These are phyloP conservation scores for Limonium bicolor DNA, from an alignment of 148 eudicot genomes.

Conservation along the genomic window DNA sequence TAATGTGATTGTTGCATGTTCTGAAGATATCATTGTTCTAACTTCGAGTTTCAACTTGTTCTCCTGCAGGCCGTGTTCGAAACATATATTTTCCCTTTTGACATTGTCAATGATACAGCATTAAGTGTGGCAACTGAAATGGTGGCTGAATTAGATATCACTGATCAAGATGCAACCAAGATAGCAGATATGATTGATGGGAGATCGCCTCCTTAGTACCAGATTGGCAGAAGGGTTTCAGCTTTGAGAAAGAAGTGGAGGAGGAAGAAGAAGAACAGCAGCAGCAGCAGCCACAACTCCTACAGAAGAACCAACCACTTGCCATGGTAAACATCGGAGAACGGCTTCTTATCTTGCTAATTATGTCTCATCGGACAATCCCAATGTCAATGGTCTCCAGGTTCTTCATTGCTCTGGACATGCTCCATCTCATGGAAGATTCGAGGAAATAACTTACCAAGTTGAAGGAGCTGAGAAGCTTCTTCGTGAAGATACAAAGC, in stretches of 20 bases:
- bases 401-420: slow-evolving; percentile 30
- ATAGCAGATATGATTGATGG: slow-evolving; percentile 74
- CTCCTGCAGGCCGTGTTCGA: slow-evolving; percentile 42
- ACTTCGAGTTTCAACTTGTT: not conserved
- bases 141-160: slow-evolving; percentile 63
- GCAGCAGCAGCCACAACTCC: no score
- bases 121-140: slow-evolving; percentile 64
- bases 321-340: no score
- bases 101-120: slow-evolving; percentile 56
- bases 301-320: no score
- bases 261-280: no score
- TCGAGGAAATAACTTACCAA: slow-evolving; percentile 67
- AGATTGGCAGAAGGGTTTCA: slow-evolving; percentile 30
- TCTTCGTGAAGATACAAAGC: slow-evolving; percentile 17
- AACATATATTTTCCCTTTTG: slow-evolving; percentile 83
- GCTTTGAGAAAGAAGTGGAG: slow-evolving; percentile 12
- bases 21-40: no score
- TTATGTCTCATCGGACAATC: slow-evolving; percentile 20
- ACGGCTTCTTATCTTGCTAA: no score
- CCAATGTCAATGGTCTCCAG: slow-evolving; percentile 16
- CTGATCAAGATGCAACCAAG: slow-evolving; percentile 54
- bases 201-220: slow-evolving; percentile 52
- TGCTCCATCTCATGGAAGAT: slow-evolving; percentile 52
- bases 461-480: slow-evolving; percentile 23
- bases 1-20: not conserved